phyloP scores from a whole-genome alignment of 176 grass and related monocot genomes.

The Thinopyrum elongatum region DNA sequence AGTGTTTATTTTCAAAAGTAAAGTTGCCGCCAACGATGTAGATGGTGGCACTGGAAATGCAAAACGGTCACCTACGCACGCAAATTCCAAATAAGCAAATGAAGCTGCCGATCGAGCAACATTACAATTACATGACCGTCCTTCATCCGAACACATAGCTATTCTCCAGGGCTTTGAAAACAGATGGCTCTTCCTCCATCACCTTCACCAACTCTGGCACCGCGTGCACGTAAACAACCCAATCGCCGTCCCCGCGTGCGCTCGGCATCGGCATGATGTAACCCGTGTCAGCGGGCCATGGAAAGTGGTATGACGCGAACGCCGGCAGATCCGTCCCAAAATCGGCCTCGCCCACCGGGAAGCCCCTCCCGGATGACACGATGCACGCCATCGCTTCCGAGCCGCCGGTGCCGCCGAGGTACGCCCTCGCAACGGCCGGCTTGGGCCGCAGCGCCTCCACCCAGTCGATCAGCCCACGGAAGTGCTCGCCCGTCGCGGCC shows the following conservation, averaged over 20 bases:
- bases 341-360: not conserved
- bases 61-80: not conserved
- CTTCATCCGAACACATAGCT: slow-evolving; percentile 44
- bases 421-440: not conserved
- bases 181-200: slow-evolving; percentile 53
- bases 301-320: not conserved
- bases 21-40: not conserved
- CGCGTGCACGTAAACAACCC: slow-evolving; percentile 68
- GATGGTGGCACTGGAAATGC: not conserved
- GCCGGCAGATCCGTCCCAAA: not conserved
- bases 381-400: not conserved
- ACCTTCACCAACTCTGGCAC: slow-evolving; percentile 30
- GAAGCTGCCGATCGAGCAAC: not conserved
- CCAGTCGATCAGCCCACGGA: not conserved
- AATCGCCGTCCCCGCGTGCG: slow-evolving; percentile 9
- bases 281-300: not conserved
- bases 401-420: not conserved
- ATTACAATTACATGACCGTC: not conserved
- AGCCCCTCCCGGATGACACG: slow-evolving; percentile 10
- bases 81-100: not conserved
- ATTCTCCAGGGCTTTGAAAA: slow-evolving; percentile 33
- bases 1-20: not conserved
- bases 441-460: slow-evolving; percentile 7
- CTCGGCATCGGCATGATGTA: slow-evolving; percentile 17
- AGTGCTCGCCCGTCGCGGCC: not conserved